Base-by-base conservation (phyloP, 805 yeast species). In the Yarrowia deformans region DNA sequence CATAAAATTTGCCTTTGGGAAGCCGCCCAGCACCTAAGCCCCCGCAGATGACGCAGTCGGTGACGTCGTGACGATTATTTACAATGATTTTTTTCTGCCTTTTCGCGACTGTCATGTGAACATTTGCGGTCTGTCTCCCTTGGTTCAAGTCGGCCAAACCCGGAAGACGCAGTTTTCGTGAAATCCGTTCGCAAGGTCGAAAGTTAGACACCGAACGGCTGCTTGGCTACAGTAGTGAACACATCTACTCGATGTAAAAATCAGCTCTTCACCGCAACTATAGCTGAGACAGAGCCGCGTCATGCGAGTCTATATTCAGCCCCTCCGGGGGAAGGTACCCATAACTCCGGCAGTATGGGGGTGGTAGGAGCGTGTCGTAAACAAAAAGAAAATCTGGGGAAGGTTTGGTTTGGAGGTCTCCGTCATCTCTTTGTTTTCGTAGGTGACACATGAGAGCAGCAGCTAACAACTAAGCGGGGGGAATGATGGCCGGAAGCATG, bases 321-420 rank as follows among this genome's bases (percentile, higher is more conserved):
- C 37, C 37, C 37, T 14, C 43, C 43, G n/a, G 45, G 40, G 13
- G 16, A 13, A 39, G 10, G 14, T 10, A 5, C 18, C 19, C 19
- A 42, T 18, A 18, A 18, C 23, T 18, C 13, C 52, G 8, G 54
- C 8, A 16, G 18, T 29, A 35, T 13, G 52, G 35, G 34, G 50
- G n/a, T 23, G 50, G 32, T 23, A 8, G n/a, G 34, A 48, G 35
- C n/a, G n/a, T 13, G 29, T 29, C 12, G 16, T n/a, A 23, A 23
- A 29, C 52, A 48, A 35, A 35, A n/a, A 16, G 9, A 9, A 50
- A 50, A 50, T 23, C 56, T 50, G 56, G 56, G 56, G 56, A 50
- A 50, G 56, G 56, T 50, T 50, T 50, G 42, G n/a, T n/a, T n/a
- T n/a, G 6, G 29, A 29, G 35, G 18, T 19, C 52, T 14, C 52